Evolutionary conservation across 129 eudicot species (phyloP).

Genomic region (Lonicera japonica): DNA sequence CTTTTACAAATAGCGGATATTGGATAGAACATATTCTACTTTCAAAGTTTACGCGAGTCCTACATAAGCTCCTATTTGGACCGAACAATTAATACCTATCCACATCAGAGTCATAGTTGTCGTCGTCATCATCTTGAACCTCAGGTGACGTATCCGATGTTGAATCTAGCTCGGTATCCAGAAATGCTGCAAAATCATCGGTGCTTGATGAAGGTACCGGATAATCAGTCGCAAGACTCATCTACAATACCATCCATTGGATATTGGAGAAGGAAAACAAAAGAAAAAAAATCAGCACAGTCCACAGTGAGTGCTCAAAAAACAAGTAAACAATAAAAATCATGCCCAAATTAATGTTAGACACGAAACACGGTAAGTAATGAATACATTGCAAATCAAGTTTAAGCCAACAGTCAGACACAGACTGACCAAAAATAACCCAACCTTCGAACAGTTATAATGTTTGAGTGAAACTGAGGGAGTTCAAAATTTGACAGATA

Average conservation of each 20-base stretch:
- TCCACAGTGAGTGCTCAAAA: not conserved
- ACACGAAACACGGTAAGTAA: not conserved
- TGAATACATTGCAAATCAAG: not conserved
- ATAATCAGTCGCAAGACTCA: conserved; percentile 38
- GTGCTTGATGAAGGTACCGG: conserved; percentile 42
- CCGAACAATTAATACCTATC: conserved; percentile 14
- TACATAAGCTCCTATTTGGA: not conserved
- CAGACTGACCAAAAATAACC: not conserved
- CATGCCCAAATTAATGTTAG: not conserved
- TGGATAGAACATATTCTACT: too few species aligned
- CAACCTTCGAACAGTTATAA: too few species aligned
- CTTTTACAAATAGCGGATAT: too few species aligned
- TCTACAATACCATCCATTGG: conserved; percentile 16
- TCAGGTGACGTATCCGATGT: conserved; percentile 35
- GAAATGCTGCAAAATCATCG: conserved; percentile 45
- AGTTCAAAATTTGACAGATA: too few species aligned
- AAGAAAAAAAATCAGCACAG: not conserved
- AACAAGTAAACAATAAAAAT: not conserved
- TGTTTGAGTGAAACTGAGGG: too few species aligned
- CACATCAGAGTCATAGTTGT: conserved; percentile 11
- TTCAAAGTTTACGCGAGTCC: too few species aligned
- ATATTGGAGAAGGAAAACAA: not conserved
- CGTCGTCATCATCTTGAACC: conserved; percentile 25
- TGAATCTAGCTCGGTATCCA: conserved; percentile 44
- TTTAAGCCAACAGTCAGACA: not conserved